Conservation (phyloP, 768 basidiomycete species). For the Ephemerocybe angulata region DNA sequence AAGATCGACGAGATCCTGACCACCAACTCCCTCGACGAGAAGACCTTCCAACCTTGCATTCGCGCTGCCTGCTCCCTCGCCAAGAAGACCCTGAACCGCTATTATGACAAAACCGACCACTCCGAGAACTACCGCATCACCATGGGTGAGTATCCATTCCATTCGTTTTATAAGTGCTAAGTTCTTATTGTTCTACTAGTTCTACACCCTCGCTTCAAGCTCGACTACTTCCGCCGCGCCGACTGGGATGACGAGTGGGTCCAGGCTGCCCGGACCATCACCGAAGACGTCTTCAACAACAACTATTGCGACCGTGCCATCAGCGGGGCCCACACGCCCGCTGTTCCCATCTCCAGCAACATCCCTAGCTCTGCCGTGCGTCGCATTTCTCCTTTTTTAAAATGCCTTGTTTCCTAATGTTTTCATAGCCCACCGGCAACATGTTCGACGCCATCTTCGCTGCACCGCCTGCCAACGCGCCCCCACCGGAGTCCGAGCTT, state of each 20-base stretch:
- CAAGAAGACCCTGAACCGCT: slow-evolving; percentile 13
- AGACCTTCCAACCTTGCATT: slow-evolving; percentile 4
- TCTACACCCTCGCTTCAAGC: not conserved
- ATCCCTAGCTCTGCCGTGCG: no score
- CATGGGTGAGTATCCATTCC: not conserved
- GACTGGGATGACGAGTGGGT: not conserved
- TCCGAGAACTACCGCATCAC: not conserved
- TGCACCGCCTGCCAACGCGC: not conserved
- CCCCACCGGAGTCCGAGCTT: slow-evolving; percentile 16
- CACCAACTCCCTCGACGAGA: not conserved
- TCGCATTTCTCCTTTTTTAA: no score
- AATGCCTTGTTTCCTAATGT: no score
- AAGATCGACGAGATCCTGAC: slow-evolving; percentile 12
- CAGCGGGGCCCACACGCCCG: not conserved
- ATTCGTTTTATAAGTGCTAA: not conserved
- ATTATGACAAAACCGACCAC: slow-evolving; percentile 15
- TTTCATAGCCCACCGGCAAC: not conserved
- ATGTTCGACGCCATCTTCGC: not conserved
- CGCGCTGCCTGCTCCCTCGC: slow-evolving; percentile 13
- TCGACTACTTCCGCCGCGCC: not conserved
- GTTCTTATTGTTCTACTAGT: not conserved
- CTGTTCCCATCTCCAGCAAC: no score
- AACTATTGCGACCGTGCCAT: not conserved
- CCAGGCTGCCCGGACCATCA: not conserved
- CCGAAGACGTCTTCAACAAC: not conserved